Percentiles rank a stretch among this genome's conserved stretches.
These are phyloP conservation scores for barley (Hordeum vulgare) DNA, from an alignment of 176 grass and related monocot genomes.

Conservation along the genomic window DNA sequence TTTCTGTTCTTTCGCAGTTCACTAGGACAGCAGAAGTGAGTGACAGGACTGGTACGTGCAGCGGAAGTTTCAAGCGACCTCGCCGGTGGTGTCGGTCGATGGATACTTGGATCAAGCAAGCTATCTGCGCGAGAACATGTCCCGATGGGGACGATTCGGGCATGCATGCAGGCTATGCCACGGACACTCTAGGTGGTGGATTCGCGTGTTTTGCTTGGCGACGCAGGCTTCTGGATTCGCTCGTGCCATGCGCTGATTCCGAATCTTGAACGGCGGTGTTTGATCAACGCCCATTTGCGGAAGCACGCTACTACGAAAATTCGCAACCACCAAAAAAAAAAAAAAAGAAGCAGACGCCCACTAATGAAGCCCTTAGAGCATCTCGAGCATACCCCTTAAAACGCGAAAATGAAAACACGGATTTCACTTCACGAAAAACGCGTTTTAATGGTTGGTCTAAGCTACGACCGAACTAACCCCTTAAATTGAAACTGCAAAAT, in stretches of 20 bases:
- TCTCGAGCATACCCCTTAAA: too few species aligned
- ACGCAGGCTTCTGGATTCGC: slow-evolving; percentile 22
- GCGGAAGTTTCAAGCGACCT: not conserved
- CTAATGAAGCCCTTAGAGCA: too few species aligned
- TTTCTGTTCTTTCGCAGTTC: not conserved
- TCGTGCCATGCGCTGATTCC: not conserved
- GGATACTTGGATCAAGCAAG: not conserved
- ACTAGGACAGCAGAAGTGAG: not conserved
- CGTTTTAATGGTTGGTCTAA: too few species aligned
- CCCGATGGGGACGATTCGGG: not conserved
- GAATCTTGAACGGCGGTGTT: not conserved
- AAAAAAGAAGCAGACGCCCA: too few species aligned
- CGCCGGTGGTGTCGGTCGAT: slow-evolving; percentile 9
- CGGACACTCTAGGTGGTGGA: slow-evolving; percentile 5
- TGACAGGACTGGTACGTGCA: not conserved
- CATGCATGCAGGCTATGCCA: not conserved
- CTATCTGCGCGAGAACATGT: not conserved
- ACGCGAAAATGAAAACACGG: too few species aligned
- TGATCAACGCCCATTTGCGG: not conserved
- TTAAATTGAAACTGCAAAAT: too few species aligned
- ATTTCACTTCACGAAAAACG: too few species aligned
- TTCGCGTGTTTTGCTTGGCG: slow-evolving; percentile 28
- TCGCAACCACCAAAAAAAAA: too few species aligned
- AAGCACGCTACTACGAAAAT: not conserved
- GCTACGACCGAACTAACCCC: too few species aligned